Evolutionary conservation across 2,329 filamentous ascomycete species (phyloP), one percentile per base, ranked within the genome.

Genomic region (Monilinia aucupariae): DNA sequence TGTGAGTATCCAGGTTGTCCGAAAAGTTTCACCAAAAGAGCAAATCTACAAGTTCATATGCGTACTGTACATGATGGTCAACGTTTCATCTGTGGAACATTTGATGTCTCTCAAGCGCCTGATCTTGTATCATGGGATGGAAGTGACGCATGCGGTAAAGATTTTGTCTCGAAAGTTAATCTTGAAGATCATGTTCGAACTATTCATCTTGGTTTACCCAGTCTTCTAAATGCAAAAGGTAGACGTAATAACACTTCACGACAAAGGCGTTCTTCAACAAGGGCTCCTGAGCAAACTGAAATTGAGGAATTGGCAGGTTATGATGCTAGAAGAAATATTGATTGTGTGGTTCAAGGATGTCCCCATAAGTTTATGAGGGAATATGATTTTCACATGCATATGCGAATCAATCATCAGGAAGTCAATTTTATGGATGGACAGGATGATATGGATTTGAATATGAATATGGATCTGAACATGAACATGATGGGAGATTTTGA

Each of bases 141-240:
- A 27, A 59, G 81, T 12, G 80, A 85, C 58, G 90, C 88, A 20
- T 97, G 93, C 71, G 89, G 88, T 2, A 83, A 85, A 65, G 82
- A 82, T 43, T 94, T 96, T 71, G 83, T 84, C 64, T 89, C 88
- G 65, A 96, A 96, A 74, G 82, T 85, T 22, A 86, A 85, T 37
- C 81, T 97, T 0, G 89, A 93, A 74, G 89, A 94, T 68, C 93
- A 97, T 73, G 82, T 97, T 51, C 86, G 90, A 25, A 91, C 88
- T 54, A 83, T 90, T 27, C 93, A 97, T 74, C 78, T 96, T 32
- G 85, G 86, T n/a, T 76, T 84, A 27, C 75, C 74, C 13, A 77
- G 76, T 63, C 73, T 76, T 71, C 53, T 75, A 72, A 68, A 71
- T 72, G 74, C 66, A 67, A 73, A 56, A 70, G 71, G 64, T 75